These are phyloP conservation scores for Pichia sp. DNA, from an alignment of 1,139 yeast species.

Conservation along the genomic window DNA sequence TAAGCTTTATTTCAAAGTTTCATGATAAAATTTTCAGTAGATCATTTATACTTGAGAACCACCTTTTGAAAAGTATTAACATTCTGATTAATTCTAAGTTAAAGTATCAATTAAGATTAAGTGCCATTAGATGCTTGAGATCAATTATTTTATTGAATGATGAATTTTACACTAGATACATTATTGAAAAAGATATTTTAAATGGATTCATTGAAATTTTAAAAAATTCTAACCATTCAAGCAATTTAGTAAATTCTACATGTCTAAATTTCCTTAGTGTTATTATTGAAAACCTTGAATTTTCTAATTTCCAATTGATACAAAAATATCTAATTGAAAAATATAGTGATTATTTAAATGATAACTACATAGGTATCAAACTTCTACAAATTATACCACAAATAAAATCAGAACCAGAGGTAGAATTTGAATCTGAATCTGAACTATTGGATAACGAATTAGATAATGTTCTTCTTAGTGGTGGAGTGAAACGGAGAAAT, in stretches of 20 bases:
- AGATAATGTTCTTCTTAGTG: no score
- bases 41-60: constrained; percentile 53
- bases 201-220: constrained; percentile 47
- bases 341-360: constrained; percentile 36
- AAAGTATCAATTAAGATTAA: constrained; percentile 49
- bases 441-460: no score
- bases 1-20: constrained; percentile 60
- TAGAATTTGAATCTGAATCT: no score
- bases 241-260: constrained; percentile 69
- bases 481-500: no score
- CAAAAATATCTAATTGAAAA: constrained; percentile 45
- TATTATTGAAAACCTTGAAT: constrained; percentile 35
- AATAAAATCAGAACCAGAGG: neutral
- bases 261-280: constrained; percentile 65
- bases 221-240: constrained; percentile 42
- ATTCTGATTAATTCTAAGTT: constrained; percentile 36
- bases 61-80: constrained; percentile 49
- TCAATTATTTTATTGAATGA: constrained; percentile 56
- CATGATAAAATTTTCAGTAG: constrained; percentile 54
- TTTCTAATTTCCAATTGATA: constrained; percentile 41
- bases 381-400: constrained; percentile 13
- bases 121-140: constrained; percentile 62
- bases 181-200: constrained; percentile 52
- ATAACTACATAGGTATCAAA: constrained; percentile 29
- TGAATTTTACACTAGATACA: constrained; percentile 47